phyloP scores from a whole-genome alignment of 257 asterid species.

The Solanum dulcamara region DNA sequence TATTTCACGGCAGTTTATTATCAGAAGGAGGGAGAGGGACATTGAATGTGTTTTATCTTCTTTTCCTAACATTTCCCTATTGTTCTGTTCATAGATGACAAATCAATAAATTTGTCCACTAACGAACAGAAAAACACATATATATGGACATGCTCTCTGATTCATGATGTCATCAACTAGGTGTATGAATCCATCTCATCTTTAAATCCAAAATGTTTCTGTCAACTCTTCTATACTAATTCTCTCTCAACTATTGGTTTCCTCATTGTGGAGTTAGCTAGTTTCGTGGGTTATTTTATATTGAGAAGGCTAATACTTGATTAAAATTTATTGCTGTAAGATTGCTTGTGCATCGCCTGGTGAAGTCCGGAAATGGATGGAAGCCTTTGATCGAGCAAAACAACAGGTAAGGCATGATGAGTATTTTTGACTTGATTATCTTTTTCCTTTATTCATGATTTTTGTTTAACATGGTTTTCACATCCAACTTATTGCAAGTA shows the following conservation, averaged over 20 bases:
- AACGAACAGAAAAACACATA: not conserved
- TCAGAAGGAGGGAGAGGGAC: not conserved
- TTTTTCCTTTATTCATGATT: not conserved
- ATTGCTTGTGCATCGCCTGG: slow-evolving; percentile 90
- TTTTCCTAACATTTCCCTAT: not conserved
- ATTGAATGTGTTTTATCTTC: not conserved
- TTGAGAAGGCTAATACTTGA: slow-evolving; percentile 8
- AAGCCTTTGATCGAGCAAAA: slow-evolving; percentile 93
- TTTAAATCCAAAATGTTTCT: not conserved
- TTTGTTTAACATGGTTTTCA: not conserved
- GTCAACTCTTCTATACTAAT: not conserved
- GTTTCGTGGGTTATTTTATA: not conserved
- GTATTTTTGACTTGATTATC: not conserved
- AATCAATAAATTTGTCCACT: not conserved
- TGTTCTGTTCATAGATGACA: not conserved
- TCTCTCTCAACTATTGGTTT: not conserved
- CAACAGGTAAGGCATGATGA: slow-evolving; percentile 49
- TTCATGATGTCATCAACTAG: not conserved
- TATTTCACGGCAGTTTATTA: not conserved
- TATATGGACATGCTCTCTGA: not conserved
- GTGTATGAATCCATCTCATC: not conserved
- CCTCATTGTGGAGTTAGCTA: not conserved
- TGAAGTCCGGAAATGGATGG: slow-evolving; percentile 87
- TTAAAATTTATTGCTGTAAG: slow-evolving; percentile 34
- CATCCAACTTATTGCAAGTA: not conserved